These are phyloP conservation scores for Ophiocordyceps polyrhachis-furcata DNA, from an alignment of 2,329 filamentous ascomycete genomes.

Conservation along the genomic window DNA sequence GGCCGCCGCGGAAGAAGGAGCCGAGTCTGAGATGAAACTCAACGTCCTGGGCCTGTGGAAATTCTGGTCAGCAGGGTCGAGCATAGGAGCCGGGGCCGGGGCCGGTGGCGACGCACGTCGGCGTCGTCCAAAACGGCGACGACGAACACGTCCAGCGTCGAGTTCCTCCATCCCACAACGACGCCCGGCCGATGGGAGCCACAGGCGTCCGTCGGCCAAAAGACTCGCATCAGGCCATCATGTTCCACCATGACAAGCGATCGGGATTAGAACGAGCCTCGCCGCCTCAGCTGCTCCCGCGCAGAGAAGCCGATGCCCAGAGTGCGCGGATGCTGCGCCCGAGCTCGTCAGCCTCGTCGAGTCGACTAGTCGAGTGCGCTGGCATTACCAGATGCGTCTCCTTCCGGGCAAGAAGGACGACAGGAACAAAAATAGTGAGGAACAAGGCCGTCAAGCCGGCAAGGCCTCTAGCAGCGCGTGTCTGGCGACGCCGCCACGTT, in stretches of 20 bases:
- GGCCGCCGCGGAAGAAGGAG: slow-evolving; percentile 65
- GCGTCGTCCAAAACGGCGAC: slow-evolving; percentile 80
- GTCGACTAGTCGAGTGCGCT: background rate
- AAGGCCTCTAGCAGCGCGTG: slow-evolving; percentile 73
- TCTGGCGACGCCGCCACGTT: slow-evolving; percentile 26
- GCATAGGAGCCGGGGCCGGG: background rate
- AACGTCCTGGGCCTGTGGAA: slow-evolving; percentile 51
- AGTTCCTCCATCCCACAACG: slow-evolving; percentile 92
- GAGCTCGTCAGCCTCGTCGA: background rate
- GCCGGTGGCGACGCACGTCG: slow-evolving; percentile 39
- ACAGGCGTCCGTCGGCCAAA: slow-evolving; percentile 83
- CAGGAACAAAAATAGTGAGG: slow-evolving; percentile 64
- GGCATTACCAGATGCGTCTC: slow-evolving; percentile 56
- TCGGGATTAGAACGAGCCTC: slow-evolving; percentile 68
- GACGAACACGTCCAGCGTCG: slow-evolving; percentile 74
- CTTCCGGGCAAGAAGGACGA: slow-evolving; percentile 61
- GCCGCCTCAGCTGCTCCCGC: slow-evolving; percentile 79
- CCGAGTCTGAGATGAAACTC: slow-evolving; percentile 74
- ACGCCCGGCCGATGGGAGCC: slow-evolving; percentile 59
- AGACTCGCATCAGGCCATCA: slow-evolving; percentile 92
- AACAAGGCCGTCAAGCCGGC: slow-evolving; percentile 68
- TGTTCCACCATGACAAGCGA: slow-evolving; percentile 44
- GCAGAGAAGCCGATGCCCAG: slow-evolving; percentile 72
- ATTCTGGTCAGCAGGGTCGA: background rate
- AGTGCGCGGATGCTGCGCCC: slow-evolving; percentile 58